These are phyloP conservation scores for Hyphopichia wangnamkhiaoensis DNA, from an alignment of 1,139 yeast species.

Conservation along the genomic window DNA sequence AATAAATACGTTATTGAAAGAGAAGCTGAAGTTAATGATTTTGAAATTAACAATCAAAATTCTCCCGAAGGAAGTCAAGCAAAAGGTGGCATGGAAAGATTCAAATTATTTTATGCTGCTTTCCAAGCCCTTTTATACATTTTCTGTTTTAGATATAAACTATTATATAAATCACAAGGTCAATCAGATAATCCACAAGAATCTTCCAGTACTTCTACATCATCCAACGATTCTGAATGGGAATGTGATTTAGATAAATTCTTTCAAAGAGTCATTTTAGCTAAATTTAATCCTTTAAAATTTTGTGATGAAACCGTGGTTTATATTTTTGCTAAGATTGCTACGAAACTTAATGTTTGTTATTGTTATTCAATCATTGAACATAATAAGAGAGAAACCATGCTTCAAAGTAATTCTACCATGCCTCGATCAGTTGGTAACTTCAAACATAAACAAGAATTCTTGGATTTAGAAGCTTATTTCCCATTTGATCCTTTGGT, in stretches of 20 bases:
- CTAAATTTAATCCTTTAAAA: conserved; percentile 90
- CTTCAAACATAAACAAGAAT: conserved; percentile 67
- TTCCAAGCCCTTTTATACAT: conserved; percentile 89
- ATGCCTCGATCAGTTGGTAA: conserved; percentile 38
- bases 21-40: conserved; percentile 71
- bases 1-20: conserved; percentile 78
- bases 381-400: conserved; percentile 74
- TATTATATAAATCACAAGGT: conserved; percentile 42
- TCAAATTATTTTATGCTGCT: conserved; percentile 87
- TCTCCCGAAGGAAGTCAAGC: conserved; percentile 13
- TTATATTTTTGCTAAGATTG: conserved; percentile 87
- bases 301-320: conserved; percentile 95
- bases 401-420: conserved; percentile 36
- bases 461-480: conserved; percentile 84
- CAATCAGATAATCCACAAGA: conserved; percentile 15
- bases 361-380: conserved; percentile 94
- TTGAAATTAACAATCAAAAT: conserved; percentile 20
- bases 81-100: conserved; percentile 71
- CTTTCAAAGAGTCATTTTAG: conserved; percentile 81
- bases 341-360: conserved; percentile 86
- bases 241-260: conserved; percentile 81
- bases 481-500: conserved; percentile 95
- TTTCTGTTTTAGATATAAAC: conserved; percentile 80
- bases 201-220: conserved; percentile 1
- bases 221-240: conserved; percentile 53